Conservation (phyloP, 345 rosid species). For the Brassica incana region DNA sequence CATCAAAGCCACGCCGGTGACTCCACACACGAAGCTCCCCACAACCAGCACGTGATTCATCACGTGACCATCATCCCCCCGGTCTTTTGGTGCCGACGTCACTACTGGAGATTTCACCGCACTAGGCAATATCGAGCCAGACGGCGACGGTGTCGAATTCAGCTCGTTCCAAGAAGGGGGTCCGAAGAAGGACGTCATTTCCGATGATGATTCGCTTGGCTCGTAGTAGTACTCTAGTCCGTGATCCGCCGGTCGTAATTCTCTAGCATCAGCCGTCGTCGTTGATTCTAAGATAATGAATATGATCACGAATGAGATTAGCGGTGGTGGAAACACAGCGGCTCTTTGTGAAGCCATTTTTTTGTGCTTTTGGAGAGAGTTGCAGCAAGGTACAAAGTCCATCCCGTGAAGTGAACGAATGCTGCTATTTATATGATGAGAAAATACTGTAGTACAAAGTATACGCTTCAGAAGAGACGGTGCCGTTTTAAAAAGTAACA, state of each 20-base stretch:
- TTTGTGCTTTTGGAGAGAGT: neutral
- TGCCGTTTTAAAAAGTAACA: conserved; percentile 4
- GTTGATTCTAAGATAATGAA: conserved; percentile 23
- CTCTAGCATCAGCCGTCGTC: conserved; percentile 37
- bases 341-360: conserved; percentile 11
- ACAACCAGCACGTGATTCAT: conserved; percentile 33
- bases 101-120: conserved; percentile 35
- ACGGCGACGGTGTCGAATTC: conserved; percentile 6
- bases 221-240: conserved; percentile 59
- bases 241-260: conserved; percentile 70
- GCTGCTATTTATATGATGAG: conserved; percentile 18
- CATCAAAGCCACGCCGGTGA: conserved; percentile 35
- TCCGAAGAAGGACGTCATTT: conserved; percentile 59
- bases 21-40: conserved; percentile 37
- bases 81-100: neutral
- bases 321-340: neutral
- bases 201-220: conserved; percentile 44
- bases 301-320: conserved; percentile 22
- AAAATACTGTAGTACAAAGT: neutral
- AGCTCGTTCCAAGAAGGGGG: conserved; percentile 29
- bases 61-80: conserved; percentile 16
- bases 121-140: conserved; percentile 29
- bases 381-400: neutral
- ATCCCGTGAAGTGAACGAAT: conserved; percentile 20
- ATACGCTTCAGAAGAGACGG: neutral